These are phyloP conservation scores for Candida oleophila DNA, from an alignment of 805 yeast genomes.

Conservation along the genomic window DNA sequence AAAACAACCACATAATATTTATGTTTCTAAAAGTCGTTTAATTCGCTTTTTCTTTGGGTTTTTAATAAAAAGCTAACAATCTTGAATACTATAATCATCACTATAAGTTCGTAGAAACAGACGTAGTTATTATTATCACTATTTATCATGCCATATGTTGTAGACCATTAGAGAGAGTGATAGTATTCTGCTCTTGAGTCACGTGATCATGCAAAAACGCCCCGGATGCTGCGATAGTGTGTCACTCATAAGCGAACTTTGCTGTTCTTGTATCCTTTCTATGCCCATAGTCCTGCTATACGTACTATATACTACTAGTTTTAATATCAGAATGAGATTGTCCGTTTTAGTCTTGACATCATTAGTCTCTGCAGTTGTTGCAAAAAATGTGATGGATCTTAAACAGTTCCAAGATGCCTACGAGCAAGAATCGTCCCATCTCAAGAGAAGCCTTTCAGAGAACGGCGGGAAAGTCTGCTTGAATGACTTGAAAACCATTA, in stretches of 20 bases:
- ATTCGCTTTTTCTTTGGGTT: not conserved
- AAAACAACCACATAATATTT: not conserved
- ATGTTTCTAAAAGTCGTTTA: not conserved
- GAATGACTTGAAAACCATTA: not conserved
- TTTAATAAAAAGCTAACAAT: not conserved
- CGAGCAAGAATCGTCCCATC: not conserved
- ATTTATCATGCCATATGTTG: too few species aligned
- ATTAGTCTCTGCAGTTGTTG: not conserved
- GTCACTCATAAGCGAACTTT: too few species aligned
- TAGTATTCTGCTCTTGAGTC: too few species aligned
- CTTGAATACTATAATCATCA: not conserved
- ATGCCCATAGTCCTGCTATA: too few species aligned
- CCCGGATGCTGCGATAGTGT: too few species aligned
- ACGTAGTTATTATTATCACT: too few species aligned
- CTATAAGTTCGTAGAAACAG: not conserved
- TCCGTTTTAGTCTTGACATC: constrained; percentile 1
- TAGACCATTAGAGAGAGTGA: too few species aligned
- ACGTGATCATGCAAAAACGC: too few species aligned
- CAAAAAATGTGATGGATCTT: constrained; percentile 13
- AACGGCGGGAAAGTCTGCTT: not conserved
- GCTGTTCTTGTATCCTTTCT: too few species aligned
- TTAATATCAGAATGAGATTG: constrained; percentile 7
- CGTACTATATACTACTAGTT: too few species aligned
- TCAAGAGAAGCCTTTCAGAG: not conserved
- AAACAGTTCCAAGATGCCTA: not conserved